A percentile compares a stretch with the other conserved stretches of the same genome.
Conservation (phyloP, 1,284 basidiomycete genomes). For the Exsudoporus floridanus region DNA sequence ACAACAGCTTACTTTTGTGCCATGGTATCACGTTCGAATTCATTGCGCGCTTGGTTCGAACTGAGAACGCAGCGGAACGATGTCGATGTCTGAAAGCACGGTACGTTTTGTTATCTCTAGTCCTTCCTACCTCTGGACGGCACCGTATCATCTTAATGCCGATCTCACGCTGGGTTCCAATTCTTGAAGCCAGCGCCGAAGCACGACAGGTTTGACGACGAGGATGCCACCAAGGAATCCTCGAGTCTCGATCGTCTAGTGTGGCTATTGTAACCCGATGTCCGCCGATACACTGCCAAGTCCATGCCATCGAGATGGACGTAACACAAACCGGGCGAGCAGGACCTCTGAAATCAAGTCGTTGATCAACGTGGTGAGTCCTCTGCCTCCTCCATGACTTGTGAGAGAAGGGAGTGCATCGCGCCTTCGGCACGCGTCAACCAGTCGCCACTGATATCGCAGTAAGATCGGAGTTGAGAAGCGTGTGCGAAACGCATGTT, state of each 20-base stretch:
- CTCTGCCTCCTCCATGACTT: background rate
- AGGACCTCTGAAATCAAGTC: no score
- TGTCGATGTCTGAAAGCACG: no score
- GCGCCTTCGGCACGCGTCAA: background rate
- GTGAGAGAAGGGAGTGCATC: background rate
- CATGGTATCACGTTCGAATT: background rate
- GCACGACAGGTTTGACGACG: no score
- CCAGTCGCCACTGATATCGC: background rate
- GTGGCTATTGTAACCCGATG: background rate
- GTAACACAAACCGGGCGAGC: no score
- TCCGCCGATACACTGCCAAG: background rate
- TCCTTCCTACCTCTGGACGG: no score
- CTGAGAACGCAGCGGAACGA: no score
- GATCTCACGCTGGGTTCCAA: no score
- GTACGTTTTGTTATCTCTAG: no score
- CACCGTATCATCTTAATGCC: no score
- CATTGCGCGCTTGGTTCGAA: background rate
- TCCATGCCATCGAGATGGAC: no score
- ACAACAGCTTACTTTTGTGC: background rate
- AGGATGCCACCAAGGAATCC: background rate
- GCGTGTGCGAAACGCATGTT: background rate
- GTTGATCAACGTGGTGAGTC: background rate
- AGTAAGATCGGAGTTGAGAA: background rate
- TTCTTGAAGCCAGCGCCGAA: no score
- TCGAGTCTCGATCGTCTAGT: no score